phyloP scores from a whole-genome alignment of 1,139 yeast genomes.

The Candida tunisiensis region DNA sequence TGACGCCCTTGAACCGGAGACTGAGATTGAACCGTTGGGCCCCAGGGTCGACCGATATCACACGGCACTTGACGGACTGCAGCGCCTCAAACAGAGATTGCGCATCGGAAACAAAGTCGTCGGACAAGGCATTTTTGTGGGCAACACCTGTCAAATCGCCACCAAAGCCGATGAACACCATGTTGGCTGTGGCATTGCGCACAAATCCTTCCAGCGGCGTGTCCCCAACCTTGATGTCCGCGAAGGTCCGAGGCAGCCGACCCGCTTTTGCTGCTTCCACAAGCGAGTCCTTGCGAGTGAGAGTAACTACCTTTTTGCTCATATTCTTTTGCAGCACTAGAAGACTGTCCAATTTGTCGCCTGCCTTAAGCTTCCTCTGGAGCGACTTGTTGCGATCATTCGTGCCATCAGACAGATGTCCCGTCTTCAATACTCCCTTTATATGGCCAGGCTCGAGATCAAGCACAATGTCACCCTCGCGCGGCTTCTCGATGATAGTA shows the following conservation, averaged over 20 bases:
- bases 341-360: conserved; percentile 40
- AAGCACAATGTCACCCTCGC: conserved; percentile 43
- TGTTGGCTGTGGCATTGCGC: conserved; percentile 57
- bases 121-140: conserved; percentile 56
- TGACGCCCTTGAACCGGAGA: conserved; percentile 3
- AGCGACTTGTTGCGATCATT: conserved; percentile 70
- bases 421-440: conserved; percentile 57
- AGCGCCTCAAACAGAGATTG: conserved; percentile 35
- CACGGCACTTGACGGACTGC: conserved; percentile 47
- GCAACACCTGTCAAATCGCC: conserved; percentile 72
- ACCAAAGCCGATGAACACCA: conserved; percentile 73
- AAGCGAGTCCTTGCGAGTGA: conserved; percentile 51
- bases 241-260: conserved; percentile 38
- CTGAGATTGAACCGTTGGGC: conserved; percentile 7
- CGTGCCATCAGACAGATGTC: conserved; percentile 68
- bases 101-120: conserved; percentile 34
- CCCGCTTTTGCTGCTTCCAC: conserved; percentile 43
- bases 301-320: conserved; percentile 40
- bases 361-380: conserved; percentile 72
- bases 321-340: conserved; percentile 54
- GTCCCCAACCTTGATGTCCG: conserved; percentile 36
- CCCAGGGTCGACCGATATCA: conserved; percentile 8
- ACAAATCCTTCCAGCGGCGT: conserved; percentile 57
- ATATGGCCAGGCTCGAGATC: conserved; percentile 40
- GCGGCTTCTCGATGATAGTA: conserved; percentile 54